Conservation (phyloP, 1,284 basidiomycete genomes). For the Kwoniella shivajii region DNA sequence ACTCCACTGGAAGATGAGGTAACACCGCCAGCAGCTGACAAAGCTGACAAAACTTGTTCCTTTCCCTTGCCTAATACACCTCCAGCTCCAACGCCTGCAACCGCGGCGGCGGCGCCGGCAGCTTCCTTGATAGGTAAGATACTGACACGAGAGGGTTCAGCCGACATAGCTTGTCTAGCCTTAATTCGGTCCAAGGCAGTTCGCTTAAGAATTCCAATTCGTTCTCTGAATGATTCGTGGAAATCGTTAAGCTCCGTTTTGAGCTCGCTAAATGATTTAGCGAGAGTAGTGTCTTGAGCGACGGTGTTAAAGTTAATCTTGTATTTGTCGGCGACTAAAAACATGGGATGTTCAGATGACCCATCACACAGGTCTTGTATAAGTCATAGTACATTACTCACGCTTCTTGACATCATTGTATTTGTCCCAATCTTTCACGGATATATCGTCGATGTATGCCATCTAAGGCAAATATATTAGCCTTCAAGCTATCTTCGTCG, state of each 20-base stretch:
- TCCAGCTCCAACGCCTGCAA: slow-evolving; percentile 15
- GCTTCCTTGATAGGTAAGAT: slow-evolving; percentile 39
- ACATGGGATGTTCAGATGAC: neutral
- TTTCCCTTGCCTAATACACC: slow-evolving; percentile 46
- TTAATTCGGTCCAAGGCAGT: slow-evolving; percentile 40
- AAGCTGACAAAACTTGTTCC: slow-evolving; percentile 43
- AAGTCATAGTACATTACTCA: slow-evolving; percentile 12
- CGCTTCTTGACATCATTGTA: slow-evolving; percentile 40
- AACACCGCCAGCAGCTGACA: slow-evolving; percentile 23
- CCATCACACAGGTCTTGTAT: neutral
- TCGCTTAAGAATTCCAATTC: slow-evolving; percentile 30
- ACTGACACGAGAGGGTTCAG: slow-evolving; percentile 24
- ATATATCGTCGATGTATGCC: slow-evolving; percentile 21
- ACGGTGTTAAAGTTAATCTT: slow-evolving; percentile 31
- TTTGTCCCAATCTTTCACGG: slow-evolving; percentile 41
- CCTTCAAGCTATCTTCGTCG: neutral
- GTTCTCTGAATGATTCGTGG: slow-evolving; percentile 37
- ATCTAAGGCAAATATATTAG: too few relatives aligned
- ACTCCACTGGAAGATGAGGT: slow-evolving; percentile 13
- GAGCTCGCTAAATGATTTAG: slow-evolving; percentile 27
- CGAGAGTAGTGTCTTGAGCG: slow-evolving; percentile 26
- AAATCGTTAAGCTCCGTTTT: slow-evolving; percentile 41
- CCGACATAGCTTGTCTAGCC: slow-evolving; percentile 36
- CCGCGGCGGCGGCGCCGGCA: slow-evolving; percentile 26
- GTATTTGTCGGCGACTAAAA: slow-evolving; percentile 32